Percentiles rank a stretch among this genome's conserved stretches.
Evolutionary conservation across 148 eudicot genomes (phyloP).

Genomic region (Gaultheria prostrata): DNA sequence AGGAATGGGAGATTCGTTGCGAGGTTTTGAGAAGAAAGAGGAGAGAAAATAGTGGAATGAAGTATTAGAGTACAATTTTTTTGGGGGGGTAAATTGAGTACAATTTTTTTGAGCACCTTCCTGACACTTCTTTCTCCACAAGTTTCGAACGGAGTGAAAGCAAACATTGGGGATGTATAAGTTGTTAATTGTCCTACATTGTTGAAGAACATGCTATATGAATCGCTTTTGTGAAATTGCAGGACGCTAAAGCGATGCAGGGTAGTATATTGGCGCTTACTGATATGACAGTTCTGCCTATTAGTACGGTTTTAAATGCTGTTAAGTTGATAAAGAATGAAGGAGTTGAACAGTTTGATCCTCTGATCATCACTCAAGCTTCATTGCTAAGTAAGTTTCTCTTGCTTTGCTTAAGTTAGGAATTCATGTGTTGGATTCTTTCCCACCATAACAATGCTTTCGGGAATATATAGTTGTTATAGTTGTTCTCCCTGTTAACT

Average conservation of each 20-base stretch:
- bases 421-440: not conserved
- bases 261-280: constrained; percentile 31
- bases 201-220: not conserved
- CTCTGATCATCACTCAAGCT: constrained; percentile 39
- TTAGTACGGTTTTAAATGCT: constrained; percentile 34
- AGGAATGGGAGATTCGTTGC: too few relatives aligned
- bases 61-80: too few relatives aligned
- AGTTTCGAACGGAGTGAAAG: not conserved
- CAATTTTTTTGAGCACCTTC: not conserved
- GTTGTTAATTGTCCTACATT: not conserved
- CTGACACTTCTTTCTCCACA: not conserved
- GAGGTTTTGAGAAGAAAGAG: too few relatives aligned
- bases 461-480: not conserved
- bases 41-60: too few relatives aligned
- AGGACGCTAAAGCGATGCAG: constrained; percentile 31
- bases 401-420: not conserved
- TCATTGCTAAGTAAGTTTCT: constrained; percentile 33
- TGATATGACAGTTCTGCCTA: constrained; percentile 32
- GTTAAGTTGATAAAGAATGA: constrained; percentile 32
- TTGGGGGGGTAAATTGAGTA: too few relatives aligned
- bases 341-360: constrained; percentile 28
- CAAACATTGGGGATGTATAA: not conserved
- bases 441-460: not conserved
- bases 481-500: not conserved
- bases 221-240: not conserved